These are phyloP conservation scores for Penstemon davidsonii DNA, from an alignment of 257 asterid species.

Conservation along the genomic window DNA sequence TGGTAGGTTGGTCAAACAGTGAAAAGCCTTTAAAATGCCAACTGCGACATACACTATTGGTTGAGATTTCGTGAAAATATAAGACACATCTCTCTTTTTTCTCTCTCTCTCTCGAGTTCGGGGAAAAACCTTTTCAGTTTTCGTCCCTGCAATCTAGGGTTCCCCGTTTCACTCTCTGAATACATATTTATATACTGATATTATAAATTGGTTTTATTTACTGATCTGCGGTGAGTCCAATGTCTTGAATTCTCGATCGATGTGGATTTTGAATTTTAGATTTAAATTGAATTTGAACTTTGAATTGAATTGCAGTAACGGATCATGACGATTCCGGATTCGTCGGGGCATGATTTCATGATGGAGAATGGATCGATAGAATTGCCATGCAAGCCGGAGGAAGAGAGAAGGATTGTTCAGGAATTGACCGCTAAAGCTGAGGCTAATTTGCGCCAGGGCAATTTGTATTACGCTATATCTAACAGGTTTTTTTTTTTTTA, in stretches of 20 bases:
- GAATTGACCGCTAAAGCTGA: slow-evolving; percentile 70
- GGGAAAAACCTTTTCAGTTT: slow-evolving; percentile 19
- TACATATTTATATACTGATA: background rate
- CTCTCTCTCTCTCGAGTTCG: slow-evolving; percentile 23
- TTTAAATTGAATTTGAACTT: slow-evolving; percentile 22
- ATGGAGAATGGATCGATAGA: slow-evolving; percentile 83
- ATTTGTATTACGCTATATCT: slow-evolving; percentile 67
- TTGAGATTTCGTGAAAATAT: slow-evolving; percentile 14
- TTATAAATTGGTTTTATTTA: slow-evolving; percentile 14
- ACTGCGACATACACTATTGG: slow-evolving; percentile 12
- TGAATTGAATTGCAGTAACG: slow-evolving; percentile 20
- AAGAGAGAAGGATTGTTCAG: slow-evolving; percentile 65
- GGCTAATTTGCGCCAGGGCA: slow-evolving; percentile 70
- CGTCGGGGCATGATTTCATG: slow-evolving; percentile 50
- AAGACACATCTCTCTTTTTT: background rate
- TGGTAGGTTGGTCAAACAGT: too few relatives aligned
- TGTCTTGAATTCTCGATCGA: background rate
- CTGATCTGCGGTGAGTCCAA: slow-evolving; percentile 38
- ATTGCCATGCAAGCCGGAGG: slow-evolving; percentile 83
- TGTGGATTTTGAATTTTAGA: slow-evolving; percentile 1
- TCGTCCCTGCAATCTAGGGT: slow-evolving; percentile 47
- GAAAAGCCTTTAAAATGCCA: slow-evolving; percentile 18
- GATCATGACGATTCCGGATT: slow-evolving; percentile 93
- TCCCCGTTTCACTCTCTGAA: slow-evolving; percentile 12
- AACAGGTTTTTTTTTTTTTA: slow-evolving; percentile 44